Evolutionary conservation across 1,139 yeast genomes (phyloP).

Genomic region (Pichia sp.): DNA sequence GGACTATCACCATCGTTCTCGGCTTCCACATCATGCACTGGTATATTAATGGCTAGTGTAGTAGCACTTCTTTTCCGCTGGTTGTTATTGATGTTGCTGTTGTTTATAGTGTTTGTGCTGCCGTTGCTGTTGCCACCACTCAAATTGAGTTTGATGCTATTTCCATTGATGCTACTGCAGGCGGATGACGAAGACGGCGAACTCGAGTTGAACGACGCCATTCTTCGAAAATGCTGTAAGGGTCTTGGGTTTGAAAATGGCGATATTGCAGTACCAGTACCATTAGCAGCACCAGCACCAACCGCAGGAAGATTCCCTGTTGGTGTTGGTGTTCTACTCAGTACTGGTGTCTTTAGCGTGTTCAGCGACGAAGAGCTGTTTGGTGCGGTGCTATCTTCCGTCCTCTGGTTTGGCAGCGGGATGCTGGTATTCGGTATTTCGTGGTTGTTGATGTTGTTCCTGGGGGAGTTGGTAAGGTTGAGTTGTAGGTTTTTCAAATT

Average conservation of each 20-base stretch:
- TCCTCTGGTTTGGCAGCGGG: conserved; percentile 3
- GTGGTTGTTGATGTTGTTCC: neutral
- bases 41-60: conserved; percentile 12
- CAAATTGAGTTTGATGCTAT: neutral
- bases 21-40: neutral
- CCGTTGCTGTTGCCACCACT: neutral
- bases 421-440: neutral
- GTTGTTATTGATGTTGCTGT: neutral
- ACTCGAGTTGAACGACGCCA: conserved; percentile 3
- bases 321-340: conserved; percentile 7
- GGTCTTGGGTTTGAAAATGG: conserved; percentile 4
- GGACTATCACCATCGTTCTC: neutral
- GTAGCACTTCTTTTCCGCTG: conserved; percentile 9
- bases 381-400: neutral
- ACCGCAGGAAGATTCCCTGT: neutral
- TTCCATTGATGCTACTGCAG: conserved; percentile 1
- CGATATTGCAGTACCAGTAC: neutral
- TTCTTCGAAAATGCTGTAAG: conserved; percentile 9
- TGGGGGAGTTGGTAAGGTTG: conserved; percentile 24
- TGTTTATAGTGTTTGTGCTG: neutral
- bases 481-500: conserved; percentile 37
- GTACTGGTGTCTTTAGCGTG: neutral
- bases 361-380: neutral
- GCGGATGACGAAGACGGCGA: neutral
- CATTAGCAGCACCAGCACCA: neutral